These are phyloP conservation scores for Geoglossum cookeanum DNA, from an alignment of 2,329 filamentous ascomycete species.

Conservation along the genomic window DNA sequence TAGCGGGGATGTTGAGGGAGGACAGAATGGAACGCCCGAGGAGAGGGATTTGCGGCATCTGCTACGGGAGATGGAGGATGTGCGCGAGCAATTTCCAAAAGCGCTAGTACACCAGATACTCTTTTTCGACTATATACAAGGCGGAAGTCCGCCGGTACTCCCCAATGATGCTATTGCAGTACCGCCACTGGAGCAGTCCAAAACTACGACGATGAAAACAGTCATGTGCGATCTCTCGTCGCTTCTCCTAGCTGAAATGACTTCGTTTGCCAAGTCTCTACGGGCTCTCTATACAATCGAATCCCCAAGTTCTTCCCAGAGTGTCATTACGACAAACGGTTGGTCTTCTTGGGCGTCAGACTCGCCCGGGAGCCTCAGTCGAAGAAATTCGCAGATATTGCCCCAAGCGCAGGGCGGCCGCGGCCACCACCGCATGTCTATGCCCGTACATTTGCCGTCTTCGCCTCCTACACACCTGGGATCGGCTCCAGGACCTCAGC, in stretches of 20 bases:
- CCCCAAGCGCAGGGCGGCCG: constrained; percentile 27
- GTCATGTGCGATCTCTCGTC: constrained; percentile 65
- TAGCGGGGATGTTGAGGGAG: constrained; percentile 7
- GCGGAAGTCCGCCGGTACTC: constrained; percentile 12
- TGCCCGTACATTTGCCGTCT: constrained; percentile 42
- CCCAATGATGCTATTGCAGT: constrained; percentile 51
- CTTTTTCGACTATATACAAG: constrained; percentile 53
- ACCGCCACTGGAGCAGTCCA: constrained; percentile 47
- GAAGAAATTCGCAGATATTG: constrained; percentile 5
- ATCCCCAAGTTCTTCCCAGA: constrained; percentile 15
- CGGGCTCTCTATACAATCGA: constrained; percentile 34
- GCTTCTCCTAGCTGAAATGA: constrained; percentile 55
- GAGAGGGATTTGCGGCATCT: constrained; percentile 22
- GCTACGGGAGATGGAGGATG: constrained; percentile 45
- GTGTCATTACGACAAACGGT: constrained; percentile 24
- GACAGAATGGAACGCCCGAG: neutral
- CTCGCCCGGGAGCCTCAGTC: neutral
- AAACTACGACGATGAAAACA: constrained; percentile 57
- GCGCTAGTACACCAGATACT: constrained; percentile 61
- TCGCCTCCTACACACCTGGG: constrained; percentile 14
- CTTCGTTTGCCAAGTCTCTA: constrained; percentile 50
- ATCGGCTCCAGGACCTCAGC: constrained; percentile 14
- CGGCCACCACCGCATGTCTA: constrained; percentile 54
- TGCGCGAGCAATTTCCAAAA: constrained; percentile 55
- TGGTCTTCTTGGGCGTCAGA: constrained; percentile 13